These are phyloP conservation scores for Pythium pyrilobum DNA, from an alignment of 352 stramenopile genomes.

Conservation along the genomic window DNA sequence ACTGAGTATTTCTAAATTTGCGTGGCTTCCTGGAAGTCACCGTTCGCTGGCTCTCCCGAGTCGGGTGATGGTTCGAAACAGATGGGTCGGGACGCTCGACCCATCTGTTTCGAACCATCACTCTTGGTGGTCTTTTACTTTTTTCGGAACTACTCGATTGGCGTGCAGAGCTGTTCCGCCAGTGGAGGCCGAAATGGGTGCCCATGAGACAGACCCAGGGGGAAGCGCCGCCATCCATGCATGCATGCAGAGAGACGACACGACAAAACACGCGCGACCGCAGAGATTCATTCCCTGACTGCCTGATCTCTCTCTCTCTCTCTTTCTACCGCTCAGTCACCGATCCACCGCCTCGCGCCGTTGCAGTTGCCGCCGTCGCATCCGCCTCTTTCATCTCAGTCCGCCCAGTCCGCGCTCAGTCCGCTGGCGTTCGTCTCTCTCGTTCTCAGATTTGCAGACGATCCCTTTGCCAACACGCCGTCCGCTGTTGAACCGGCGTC, in stretches of 20 bases:
- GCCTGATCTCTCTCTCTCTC: too few relatives aligned
- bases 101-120: slow-evolving; percentile 2
- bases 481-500: not conserved
- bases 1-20: not conserved
- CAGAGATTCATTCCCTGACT: too few relatives aligned
- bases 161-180: too few relatives aligned
- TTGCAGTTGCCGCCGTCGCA: too few relatives aligned
- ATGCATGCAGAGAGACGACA: too few relatives aligned
- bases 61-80: slow-evolving; percentile 1
- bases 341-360: not conserved
- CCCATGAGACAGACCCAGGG: too few relatives aligned
- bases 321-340: not conserved
- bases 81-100: too few relatives aligned
- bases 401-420: too few relatives aligned
- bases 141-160: not conserved
- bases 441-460: too few relatives aligned
- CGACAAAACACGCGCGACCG: not conserved
- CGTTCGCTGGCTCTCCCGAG: slow-evolving; percentile 6
- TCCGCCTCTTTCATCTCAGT: not conserved
- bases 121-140: slow-evolving; percentile 7
- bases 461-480: too few relatives aligned
- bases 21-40: not conserved
- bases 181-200: too few relatives aligned
- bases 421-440: too few relatives aligned
- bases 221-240: slow-evolving; percentile 1